Base-by-base conservation (phyloP, 2,329 filamentous ascomycete genomes). In the Dothideomycetes sp. region DNA sequence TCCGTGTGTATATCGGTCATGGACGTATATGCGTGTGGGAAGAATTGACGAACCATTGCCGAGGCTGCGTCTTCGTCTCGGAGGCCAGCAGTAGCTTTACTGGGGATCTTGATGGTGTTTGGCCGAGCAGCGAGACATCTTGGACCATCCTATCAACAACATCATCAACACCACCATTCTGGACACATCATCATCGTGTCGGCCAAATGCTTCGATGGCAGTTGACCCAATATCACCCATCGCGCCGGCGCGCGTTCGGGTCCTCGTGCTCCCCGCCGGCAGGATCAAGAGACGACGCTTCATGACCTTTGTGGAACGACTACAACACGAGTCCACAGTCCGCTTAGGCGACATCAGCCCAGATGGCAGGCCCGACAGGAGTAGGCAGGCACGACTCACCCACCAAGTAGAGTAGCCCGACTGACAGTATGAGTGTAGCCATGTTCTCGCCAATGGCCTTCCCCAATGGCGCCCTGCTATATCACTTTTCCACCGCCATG, bases 371-470 rank as follows among this genome's bases (percentile, higher is more conserved):
- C 83, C 86, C 41, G 84, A 93, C 61, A 79, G 84, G 70, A 94
- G 86, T 89, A 79, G 60, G 16, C n/a, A n/a, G n/a, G n/a, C n/a
- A n/a, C n/a, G n/a, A n/a, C n/a, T n/a, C n/a, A n/a, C n/a, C n/a
- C n/a, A n/a, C n/a, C n/a, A n/a, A n/a, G n/a, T n/a, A n/a, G n/a
- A n/a, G n/a, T n/a, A n/a, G n/a, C n/a, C n/a, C 31, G 14, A n/a
- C 31, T 33, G 31, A 33, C 31, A 15, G 34, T n/a, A 16, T 2
- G 31, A 17, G 5, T 32, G 12, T 59, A 94, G 87, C 86, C 62
- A 88, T 91, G 79, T 95, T 96, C 63, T 94, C 86, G 43, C 89
- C 89, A 31, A 68, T 91, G 53, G 84, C 83, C 11, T 94, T 91
- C 60, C 87, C 86, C 9, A 75, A 79, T 50, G 89, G 89, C 45